A percentile compares a stretch with the other conserved stretches of the same genome.
Evolutionary conservation across 805 yeast species (phyloP).

Genomic region (Saccharomyces paradoxus): DNA sequence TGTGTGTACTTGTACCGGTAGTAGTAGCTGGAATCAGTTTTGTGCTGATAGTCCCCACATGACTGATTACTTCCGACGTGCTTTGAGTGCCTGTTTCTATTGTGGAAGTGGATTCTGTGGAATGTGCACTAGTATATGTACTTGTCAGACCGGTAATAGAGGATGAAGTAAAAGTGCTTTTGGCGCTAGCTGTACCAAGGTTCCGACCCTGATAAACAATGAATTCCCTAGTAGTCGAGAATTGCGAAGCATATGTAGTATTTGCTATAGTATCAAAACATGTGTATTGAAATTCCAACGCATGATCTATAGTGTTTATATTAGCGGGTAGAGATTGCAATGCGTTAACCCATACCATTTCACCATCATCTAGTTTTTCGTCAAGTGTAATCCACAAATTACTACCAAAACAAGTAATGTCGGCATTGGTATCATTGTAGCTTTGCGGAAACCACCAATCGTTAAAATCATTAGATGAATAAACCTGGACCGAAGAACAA

Average conservation of each 20-base stretch:
- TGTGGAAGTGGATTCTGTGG: constrained; percentile 3
- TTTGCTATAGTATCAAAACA: constrained; percentile 26
- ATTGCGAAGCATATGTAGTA: constrained; percentile 15
- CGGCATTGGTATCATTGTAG: constrained; percentile 9
- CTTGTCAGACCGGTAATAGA: constrained; percentile 10
- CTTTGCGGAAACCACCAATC: constrained; percentile 30
- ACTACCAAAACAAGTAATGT: constrained; percentile 20
- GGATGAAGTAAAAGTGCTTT: neutral
- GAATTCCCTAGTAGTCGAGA: constrained; percentile 8
- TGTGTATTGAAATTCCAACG: constrained; percentile 12
- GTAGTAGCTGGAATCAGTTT: constrained; percentile 6
- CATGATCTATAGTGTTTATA: constrained; percentile 16
- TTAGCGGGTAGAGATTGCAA: constrained; percentile 24
- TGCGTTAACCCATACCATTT: constrained; percentile 28
- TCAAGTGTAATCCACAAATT: constrained; percentile 14
- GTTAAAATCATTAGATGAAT: constrained; percentile 25
- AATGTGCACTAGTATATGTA: constrained; percentile 4
- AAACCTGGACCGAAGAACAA: constrained; percentile 26
- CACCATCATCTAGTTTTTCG: constrained; percentile 18
- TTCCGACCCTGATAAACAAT: constrained; percentile 11
- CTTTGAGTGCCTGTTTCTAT: neutral
- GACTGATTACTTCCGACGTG: constrained; percentile 1
- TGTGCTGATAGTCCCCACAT: neutral
- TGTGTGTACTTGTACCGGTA: constrained; percentile 11
- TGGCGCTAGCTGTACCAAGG: constrained; percentile 11